Evolutionary conservation across 75 land plant species (phyloP).

Genomic region (Ceratopteris richardii): DNA sequence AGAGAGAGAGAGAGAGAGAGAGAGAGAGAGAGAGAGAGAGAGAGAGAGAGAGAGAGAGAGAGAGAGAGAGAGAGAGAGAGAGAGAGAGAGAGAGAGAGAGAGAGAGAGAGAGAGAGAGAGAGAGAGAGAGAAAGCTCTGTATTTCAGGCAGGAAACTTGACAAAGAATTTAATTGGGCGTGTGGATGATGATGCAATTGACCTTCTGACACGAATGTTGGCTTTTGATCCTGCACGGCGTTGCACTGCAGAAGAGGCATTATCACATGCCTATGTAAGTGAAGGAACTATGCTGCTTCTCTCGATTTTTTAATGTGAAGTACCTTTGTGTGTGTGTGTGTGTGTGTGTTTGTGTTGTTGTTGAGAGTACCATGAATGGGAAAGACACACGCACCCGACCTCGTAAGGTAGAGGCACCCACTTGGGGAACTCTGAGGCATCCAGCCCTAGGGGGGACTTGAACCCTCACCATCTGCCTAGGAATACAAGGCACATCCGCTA

Average conservation of each 20-base stretch:
- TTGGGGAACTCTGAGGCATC: too few relatives aligned
- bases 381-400: too few relatives aligned
- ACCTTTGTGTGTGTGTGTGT: too few relatives aligned
- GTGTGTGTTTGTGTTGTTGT: too few relatives aligned
- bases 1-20: background rate
- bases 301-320: too few relatives aligned
- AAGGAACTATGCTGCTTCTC: background rate
- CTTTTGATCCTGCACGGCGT: conserved; percentile 26
- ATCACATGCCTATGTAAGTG: conserved; percentile 4
- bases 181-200: conserved; percentile 30
- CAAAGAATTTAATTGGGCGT: conserved; percentile 10
- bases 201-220: conserved; percentile 28
- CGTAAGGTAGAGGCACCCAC: too few relatives aligned
- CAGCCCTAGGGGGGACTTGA: too few relatives aligned
- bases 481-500: too few relatives aligned
- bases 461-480: too few relatives aligned
- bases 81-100: conserved; percentile 5
- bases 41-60: background rate
- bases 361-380: too few relatives aligned
- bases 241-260: conserved; percentile 34
- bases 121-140: background rate
- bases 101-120: background rate
- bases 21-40: background rate
- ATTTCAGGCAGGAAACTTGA: conserved; percentile 10
- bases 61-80: background rate